phyloP scores from a whole-genome alignment of 257 asterid species.

The Sherardia arvensis region DNA sequence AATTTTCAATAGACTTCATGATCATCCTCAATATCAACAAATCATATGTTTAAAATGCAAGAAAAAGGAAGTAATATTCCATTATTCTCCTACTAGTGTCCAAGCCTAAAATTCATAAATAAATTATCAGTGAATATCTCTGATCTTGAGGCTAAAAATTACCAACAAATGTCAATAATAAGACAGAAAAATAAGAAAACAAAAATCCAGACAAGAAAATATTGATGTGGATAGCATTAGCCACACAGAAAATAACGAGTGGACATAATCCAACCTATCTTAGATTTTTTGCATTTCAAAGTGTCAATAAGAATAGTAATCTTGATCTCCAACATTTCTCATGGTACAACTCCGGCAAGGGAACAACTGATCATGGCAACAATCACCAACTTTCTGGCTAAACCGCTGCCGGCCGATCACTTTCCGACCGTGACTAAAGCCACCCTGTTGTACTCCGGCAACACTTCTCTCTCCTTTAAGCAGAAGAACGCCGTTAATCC shows the following conservation, averaged over 20 bases:
- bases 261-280: constrained; percentile 14
- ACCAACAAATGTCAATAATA: not conserved
- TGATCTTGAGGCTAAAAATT: not conserved
- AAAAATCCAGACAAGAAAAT: constrained; percentile 7
- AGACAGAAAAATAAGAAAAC: not conserved
- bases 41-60: too few relatives aligned
- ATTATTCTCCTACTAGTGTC: not conserved
- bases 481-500: constrained; percentile 8
- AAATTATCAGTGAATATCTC: not conserved
- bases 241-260: constrained; percentile 14
- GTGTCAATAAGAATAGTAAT: not conserved
- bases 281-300: not conserved
- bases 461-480: constrained; percentile 11
- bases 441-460: constrained; percentile 13
- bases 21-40: too few relatives aligned
- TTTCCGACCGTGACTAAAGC: constrained; percentile 37
- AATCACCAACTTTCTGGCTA: constrained; percentile 46
- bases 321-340: not conserved
- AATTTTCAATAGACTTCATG: too few relatives aligned
- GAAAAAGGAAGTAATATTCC: too few relatives aligned
- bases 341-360: constrained; percentile 4
- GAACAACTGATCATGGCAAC: constrained; percentile 48
- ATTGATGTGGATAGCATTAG: constrained; percentile 14
- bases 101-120: not conserved
- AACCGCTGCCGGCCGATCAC: constrained; percentile 32